Conservation (phyloP, 441 rosid genomes). For the Gossypium schwendimanii region DNA sequence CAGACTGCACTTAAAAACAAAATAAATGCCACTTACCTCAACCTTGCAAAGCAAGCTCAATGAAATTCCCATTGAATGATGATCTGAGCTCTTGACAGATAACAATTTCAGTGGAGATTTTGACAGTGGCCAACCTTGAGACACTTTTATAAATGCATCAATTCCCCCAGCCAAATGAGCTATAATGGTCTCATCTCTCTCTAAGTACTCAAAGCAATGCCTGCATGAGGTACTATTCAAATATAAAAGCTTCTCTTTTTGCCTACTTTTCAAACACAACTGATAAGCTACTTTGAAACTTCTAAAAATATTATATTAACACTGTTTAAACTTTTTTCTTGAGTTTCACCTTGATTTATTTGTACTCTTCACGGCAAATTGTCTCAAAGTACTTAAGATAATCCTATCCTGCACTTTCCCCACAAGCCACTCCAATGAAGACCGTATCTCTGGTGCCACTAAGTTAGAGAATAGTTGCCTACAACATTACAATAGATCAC, state of each 20-base stretch:
- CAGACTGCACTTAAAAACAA: neutral
- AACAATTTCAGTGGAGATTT: conserved; percentile 52
- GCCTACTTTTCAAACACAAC: neutral
- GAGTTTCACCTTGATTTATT: conserved; percentile 51
- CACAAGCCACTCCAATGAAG: conserved; percentile 66
- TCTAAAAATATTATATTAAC: neutral
- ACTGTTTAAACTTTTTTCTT: conserved; percentile 2
- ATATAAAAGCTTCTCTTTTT: neutral
- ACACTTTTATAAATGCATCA: conserved; percentile 54
- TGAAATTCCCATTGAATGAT: conserved; percentile 49
- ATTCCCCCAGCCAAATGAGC: conserved; percentile 63
- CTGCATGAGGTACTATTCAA: conserved; percentile 35
- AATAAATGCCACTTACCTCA: conserved; percentile 40
- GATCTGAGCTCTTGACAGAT: conserved; percentile 48
- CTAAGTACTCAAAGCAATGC: conserved; percentile 64
- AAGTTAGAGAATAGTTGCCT: conserved; percentile 47
- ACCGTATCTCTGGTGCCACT: conserved; percentile 36
- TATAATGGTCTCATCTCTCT: conserved; percentile 54
- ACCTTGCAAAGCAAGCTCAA: conserved; percentile 53
- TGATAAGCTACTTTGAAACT: neutral
- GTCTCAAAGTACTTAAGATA: conserved; percentile 55
- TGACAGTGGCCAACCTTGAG: conserved; percentile 74
- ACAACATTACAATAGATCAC: conserved; percentile 18
- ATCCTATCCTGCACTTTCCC: conserved; percentile 67
- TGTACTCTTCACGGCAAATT: conserved; percentile 39